Percentiles rank a stretch among this genome's conserved stretches.
These are phyloP conservation scores for Talaromyces amestolkiae DNA, from an alignment of 2,329 filamentous ascomycete species.

Conservation along the genomic window DNA sequence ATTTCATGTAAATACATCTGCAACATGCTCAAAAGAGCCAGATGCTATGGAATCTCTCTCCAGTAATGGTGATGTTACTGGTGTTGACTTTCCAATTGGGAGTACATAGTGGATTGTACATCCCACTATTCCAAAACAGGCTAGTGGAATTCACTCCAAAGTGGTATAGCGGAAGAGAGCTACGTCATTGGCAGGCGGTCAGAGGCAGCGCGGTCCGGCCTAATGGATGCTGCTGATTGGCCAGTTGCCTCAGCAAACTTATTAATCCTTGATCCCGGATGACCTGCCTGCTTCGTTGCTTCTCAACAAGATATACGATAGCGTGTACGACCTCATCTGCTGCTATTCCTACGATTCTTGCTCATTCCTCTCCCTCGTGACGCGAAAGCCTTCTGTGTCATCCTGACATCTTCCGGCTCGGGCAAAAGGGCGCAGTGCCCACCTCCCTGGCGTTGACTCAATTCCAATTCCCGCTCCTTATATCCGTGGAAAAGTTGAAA, in stretches of 20 bases:
- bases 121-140: not conserved
- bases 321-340: not conserved
- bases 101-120: not conserved
- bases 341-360: not conserved
- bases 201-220: not conserved
- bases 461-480: not conserved
- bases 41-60: not conserved
- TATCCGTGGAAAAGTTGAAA: not conserved
- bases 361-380: not conserved
- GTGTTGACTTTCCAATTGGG: not conserved
- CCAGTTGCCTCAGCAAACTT: not conserved
- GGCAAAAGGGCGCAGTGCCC: not conserved
- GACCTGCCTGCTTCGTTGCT: not conserved
- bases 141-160: not conserved
- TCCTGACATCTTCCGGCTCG: not conserved
- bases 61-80: not conserved
- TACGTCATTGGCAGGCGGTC: constrained; percentile 18
- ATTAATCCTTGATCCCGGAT: not conserved
- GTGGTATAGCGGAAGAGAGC: not conserved
- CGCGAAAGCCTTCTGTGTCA: not conserved
- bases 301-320: not conserved
- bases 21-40: not conserved
- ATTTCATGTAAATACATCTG: not conserved
- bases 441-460: not conserved
- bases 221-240: not conserved